phyloP scores from a whole-genome alignment of 148 eudicot genomes.

The Rheum nobile region DNA sequence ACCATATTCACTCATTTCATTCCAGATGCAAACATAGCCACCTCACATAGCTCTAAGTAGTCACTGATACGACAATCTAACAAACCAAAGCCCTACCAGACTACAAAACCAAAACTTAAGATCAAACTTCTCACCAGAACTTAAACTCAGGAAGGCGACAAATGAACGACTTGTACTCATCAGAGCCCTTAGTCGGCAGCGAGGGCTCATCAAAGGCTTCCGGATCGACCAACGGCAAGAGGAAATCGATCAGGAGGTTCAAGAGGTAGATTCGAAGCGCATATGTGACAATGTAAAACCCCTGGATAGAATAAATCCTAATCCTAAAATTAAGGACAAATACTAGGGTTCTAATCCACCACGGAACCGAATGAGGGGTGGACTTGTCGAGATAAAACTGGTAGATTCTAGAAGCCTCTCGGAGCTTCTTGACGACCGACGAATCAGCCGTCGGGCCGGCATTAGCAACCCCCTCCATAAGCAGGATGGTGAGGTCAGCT shows the following conservation, averaged over 20 bases:
- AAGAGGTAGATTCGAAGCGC: slow-evolving; percentile 71
- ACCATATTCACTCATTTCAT: not conserved
- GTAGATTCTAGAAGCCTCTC: slow-evolving; percentile 36
- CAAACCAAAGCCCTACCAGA: not conserved
- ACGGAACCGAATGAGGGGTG: slow-evolving; percentile 61
- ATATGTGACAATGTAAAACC: slow-evolving; percentile 63
- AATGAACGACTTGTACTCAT: slow-evolving; percentile 85
- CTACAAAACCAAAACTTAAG: not conserved
- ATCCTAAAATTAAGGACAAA: slow-evolving; percentile 38
- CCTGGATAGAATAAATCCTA: slow-evolving; percentile 56
- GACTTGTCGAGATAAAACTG: slow-evolving; percentile 66
- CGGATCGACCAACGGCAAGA: slow-evolving; percentile 83
- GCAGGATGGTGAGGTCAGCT: slow-evolving; percentile 6
- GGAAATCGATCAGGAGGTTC: slow-evolving; percentile 69
- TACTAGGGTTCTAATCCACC: slow-evolving; percentile 58
- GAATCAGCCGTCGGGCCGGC: slow-evolving; percentile 20
- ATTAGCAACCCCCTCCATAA: slow-evolving; percentile 11
- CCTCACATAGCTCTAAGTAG: not conserved
- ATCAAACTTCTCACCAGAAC: slow-evolving; percentile 44
- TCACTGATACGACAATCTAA: not conserved
- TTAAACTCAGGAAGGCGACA: slow-evolving; percentile 87
- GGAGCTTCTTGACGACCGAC: slow-evolving; percentile 25
- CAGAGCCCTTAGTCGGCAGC: slow-evolving; percentile 83
- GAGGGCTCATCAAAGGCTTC: slow-evolving; percentile 54
- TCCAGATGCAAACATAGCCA: not conserved